These are phyloP conservation scores for Leccinum obscurum DNA, from an alignment of 768 basidiomycete species.

Conservation along the genomic window DNA sequence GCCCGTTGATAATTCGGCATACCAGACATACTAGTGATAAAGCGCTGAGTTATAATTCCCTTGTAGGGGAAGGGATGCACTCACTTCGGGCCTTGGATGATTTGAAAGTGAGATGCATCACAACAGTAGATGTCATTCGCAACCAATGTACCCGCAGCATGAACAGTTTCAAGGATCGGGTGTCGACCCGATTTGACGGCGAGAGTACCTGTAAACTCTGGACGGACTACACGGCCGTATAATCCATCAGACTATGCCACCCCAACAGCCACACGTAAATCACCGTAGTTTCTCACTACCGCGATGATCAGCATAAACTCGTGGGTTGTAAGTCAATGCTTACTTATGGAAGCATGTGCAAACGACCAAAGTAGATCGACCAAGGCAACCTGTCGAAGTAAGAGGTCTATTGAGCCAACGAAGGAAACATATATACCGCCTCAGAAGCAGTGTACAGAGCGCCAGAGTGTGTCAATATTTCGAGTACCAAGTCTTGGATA, in stretches of 20 bases:
- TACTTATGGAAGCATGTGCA: conserved; percentile 79
- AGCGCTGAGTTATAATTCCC: background rate
- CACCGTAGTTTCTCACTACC: conserved; percentile 54
- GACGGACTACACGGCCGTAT: conserved; percentile 58
- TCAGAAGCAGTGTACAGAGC: conserved; percentile 90
- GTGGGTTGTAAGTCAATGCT: conserved; percentile 25
- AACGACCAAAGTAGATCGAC: conserved; percentile 92
- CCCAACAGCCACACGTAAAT: background rate
- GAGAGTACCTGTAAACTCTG: conserved; percentile 87
- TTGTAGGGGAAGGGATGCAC: conserved; percentile 21
- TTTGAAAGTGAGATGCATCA: conserved; percentile 82
- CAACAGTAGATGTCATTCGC: conserved; percentile 92
- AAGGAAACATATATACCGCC: conserved; percentile 49
- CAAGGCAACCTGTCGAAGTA: conserved; percentile 63
- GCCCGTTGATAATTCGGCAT: background rate
- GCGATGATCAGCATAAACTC: background rate
- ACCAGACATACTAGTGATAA: conserved; percentile 58
- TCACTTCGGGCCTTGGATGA: conserved; percentile 90
- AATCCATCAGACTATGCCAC: background rate
- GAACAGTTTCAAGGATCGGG: conserved; percentile 78
- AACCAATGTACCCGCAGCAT: conserved; percentile 67
- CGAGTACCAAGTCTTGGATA: conserved; percentile 71
- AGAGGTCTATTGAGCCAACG: background rate
- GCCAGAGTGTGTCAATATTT: conserved; percentile 71
- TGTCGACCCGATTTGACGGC: conserved; percentile 90